Base-by-base conservation (phyloP, 495 filamentous ascomycete genomes). In the Penicillium turbatum region DNA sequence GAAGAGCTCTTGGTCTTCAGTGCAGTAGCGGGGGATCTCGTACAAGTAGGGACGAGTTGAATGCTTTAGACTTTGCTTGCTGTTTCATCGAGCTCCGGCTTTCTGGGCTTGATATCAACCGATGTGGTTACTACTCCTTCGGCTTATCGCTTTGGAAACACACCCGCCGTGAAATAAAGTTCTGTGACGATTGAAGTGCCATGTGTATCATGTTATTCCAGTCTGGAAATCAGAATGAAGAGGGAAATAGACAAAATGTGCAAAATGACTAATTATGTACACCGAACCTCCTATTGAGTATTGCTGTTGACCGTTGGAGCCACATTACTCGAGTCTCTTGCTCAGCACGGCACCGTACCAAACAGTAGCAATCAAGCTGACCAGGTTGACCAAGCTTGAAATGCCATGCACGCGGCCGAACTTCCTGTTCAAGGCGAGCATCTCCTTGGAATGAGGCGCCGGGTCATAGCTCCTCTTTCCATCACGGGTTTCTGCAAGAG, bases 391-490 rank as follows among this genome's bases (percentile, higher is more conserved):
- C 56, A 91, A 60, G 43, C 86, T 83, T 19, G 87, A 91, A 15
- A 83, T 62, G 17, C 92, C 89, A 73, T 97, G 92, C 45, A 96
- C 71, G 38, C 75, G 78, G 5, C 78, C 80, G 73, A 97, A 97
- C 61, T 72, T 75, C 74, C 82, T 87, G 73, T 96, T 97, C 64
- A 97, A 66, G 24, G 75, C 76, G 54, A 77, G 55, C 91, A 96
- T 96, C 72, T 88, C 88, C 65, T 85, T 78, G 6, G 86, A 89
- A 57, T 92, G 86, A 30, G 88, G 83, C 13, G 79, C 77, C 21
- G 74, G 67, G 50, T 96, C 90, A 56, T 89, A 85, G 68, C 82
- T 84, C 66, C 82, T 86, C 78, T 93, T 96, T 50, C 89, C 88
- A 66, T 96, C 92, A 51, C 78, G 74, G 44, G 85, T 84, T 77